Conservation (phyloP, 2,329 filamentous ascomycete genomes). For the Sarocladium strictum region DNA sequence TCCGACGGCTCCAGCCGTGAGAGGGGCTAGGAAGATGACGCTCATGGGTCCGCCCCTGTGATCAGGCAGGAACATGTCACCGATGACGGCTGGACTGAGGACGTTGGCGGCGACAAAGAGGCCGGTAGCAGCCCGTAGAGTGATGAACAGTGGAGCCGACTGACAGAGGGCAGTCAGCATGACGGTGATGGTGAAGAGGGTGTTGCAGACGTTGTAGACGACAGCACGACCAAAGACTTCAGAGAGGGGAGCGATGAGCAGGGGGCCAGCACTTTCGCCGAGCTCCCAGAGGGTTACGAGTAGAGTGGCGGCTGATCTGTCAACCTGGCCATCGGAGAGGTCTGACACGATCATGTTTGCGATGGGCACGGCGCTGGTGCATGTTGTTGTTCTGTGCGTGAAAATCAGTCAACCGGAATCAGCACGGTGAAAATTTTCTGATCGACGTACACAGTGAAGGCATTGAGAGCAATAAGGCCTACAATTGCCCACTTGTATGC, state of each 20-base stretch:
- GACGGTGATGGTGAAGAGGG: conserved; percentile 43
- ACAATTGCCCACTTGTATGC: conserved; percentile 49
- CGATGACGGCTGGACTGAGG: conserved; percentile 57
- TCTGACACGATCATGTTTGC: conserved; percentile 45
- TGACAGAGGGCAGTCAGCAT: conserved; percentile 38
- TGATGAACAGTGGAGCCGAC: conserved; percentile 41
- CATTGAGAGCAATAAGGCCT: conserved; percentile 45
- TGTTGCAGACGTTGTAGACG: conserved; percentile 48
- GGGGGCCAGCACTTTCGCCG: conserved; percentile 55
- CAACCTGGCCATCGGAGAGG: conserved; percentile 26
- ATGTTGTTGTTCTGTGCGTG: conserved; percentile 45
- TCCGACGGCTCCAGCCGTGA: conserved; percentile 51
- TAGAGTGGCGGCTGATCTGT: conserved; percentile 46
- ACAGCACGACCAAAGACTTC: conserved; percentile 53
- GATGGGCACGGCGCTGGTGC: conserved; percentile 49
- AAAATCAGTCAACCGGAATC: no score
- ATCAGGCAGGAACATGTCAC: conserved; percentile 55
- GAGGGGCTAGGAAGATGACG: conserved; percentile 48
- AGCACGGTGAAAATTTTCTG: background rate
- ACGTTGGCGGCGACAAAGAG: conserved; percentile 59
- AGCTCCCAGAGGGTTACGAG: conserved; percentile 68
- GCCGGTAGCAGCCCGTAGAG: conserved; percentile 52
- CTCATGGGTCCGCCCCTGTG: conserved; percentile 54
- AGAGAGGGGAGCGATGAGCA: conserved; percentile 55
- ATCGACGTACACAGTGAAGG: conserved; percentile 46